Evolutionary conservation across 129 eudicot genomes (phyloP).

Genomic region (Daucus carota): DH1_v3.0 NC_030389.2:45736501-45737000

Average conservation of each 20-base stretch:
- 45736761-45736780: slow-evolving; percentile 90
- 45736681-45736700: slow-evolving; percentile 96
- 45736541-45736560: slow-evolving; percentile 77
- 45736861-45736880: too few relatives aligned
- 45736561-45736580: slow-evolving; percentile 91
- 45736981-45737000: too few relatives aligned
- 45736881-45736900: neutral
- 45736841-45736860: too few relatives aligned
- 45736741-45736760: slow-evolving; percentile 84
- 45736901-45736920: too few relatives aligned
- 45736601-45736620: slow-evolving; percentile 80
- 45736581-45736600: slow-evolving; percentile 63
- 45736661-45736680: slow-evolving; percentile 89
- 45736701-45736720: slow-evolving; percentile 93
- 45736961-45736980: too few relatives aligned
- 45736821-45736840: neutral
- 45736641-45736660: slow-evolving; percentile 91
- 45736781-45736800: slow-evolving; percentile 97
- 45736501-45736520: slow-evolving; percentile 98
- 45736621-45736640: slow-evolving; percentile 69
- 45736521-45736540: slow-evolving; percentile 84
- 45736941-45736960: too few relatives aligned
- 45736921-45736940: too few relatives aligned
- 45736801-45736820: slow-evolving; percentile 84
- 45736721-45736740: slow-evolving; percentile 97